Base-by-base conservation (phyloP, 805 yeast species). In the Cyberlindnera veronae region DNA sequence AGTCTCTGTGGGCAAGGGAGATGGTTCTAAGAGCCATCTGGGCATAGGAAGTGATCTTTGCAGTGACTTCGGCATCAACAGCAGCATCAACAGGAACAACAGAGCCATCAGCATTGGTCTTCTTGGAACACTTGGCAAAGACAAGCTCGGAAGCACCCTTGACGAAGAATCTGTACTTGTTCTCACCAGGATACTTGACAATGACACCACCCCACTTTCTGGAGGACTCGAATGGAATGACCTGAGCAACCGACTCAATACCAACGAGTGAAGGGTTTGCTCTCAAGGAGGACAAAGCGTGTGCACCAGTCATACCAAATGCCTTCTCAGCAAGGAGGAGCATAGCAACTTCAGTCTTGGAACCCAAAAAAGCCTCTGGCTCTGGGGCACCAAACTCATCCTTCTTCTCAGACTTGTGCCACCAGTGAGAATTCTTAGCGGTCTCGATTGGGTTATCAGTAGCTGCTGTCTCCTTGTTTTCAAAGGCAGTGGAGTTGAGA, bases 91-190 rank as follows among this genome's bases (percentile, higher is more conserved):
- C 34, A 20, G 45, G 24, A 14, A 26, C 15, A 10, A 12, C 9
- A 2, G 45, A 23, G 9, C 67, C 71, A 40, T 65, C 60, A 3
- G 64, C 50, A 17, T 57, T 49, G 12, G 54, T 50, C 44, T 60
- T 62, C 42, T 55, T 68, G 3, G 75, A 63, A 58, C 95, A 84
- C 51, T 74, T 67, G 17, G 71, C 69, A 48, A 84, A 71, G 12
- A 93, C 74, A 45, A 93, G 76, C 64, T 93, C 99, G 1, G 97
- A 90, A 2, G 99, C 99, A 48, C 99, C 99, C 66, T 93, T 93
- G 42, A 86, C 67, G 48, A 75, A 81, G 39, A 88, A 66, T 41
- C 93, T 72, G 59, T 63, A 82, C 12, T 53, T 57, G 26, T 30
- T 32, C 5, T 48, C 29, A 4, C 67, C 69, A 9, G 71, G 70